Conservation (phyloP, 2,329 filamentous ascomycete species). For the Botryotinia convoluta region DNA sequence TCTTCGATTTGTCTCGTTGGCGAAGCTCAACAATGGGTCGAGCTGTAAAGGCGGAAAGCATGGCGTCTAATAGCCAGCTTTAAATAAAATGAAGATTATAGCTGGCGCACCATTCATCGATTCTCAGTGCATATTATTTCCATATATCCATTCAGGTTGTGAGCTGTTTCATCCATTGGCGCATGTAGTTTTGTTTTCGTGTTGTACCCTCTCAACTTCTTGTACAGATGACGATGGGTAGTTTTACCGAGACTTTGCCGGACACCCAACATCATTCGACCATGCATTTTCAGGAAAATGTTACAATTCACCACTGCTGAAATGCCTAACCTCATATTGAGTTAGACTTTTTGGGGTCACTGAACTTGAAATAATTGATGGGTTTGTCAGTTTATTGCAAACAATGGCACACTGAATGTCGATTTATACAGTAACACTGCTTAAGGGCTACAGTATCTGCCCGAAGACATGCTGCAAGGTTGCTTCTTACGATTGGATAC, state of each 20-base stretch:
- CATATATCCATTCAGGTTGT: not conserved
- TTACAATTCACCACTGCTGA: not conserved
- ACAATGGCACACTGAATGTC: too few relatives aligned
- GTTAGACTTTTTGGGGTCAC: not conserved
- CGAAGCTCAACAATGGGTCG: slow-evolving; percentile 96
- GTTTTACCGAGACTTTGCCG: slow-evolving; percentile 16
- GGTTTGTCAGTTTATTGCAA: not conserved
- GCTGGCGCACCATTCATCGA: slow-evolving; percentile 10
- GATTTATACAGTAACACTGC: not conserved
- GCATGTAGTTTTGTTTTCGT: slow-evolving; percentile 24
- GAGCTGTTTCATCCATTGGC: slow-evolving; percentile 23
- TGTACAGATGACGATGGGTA: slow-evolving; percentile 13
- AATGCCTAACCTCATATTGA: not conserved
- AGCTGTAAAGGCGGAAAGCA: slow-evolving; percentile 97
- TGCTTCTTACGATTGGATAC: not conserved
- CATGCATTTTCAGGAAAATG: not conserved
- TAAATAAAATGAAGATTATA: slow-evolving; percentile 12
- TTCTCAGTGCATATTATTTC: slow-evolving; percentile 6
- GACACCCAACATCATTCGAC: not conserved
- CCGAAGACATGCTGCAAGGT: not conserved
- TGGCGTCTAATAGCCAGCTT: slow-evolving; percentile 47
- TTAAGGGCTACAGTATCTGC: not conserved
- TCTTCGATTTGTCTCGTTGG: slow-evolving; percentile 91
- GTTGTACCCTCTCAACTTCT: slow-evolving; percentile 12
- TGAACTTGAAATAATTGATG: not conserved